Evolutionary conservation across 495 filamentous ascomycete genomes (phyloP).

Genomic region (Cercophora samala): DNA sequence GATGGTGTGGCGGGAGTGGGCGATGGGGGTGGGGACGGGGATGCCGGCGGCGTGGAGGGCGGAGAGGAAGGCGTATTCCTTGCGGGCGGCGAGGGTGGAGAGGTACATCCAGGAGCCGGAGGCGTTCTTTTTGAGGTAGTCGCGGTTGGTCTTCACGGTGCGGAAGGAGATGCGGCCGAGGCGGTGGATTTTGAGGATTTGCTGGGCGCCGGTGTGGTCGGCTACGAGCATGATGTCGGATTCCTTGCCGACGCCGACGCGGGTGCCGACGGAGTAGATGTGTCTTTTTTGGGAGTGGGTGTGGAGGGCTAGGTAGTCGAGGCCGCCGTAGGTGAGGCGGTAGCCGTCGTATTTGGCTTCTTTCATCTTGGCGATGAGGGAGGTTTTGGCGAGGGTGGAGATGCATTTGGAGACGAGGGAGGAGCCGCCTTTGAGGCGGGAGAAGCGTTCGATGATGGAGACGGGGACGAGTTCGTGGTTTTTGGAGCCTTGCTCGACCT

Average conservation of each 20-base stretch:
- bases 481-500: constrained; percentile 90
- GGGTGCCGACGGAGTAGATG: constrained; percentile 89
- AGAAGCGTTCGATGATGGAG: constrained; percentile 76
- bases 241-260: constrained; percentile 96
- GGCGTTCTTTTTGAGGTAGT: constrained; percentile 79
- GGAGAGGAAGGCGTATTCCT: constrained; percentile 91
- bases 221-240: constrained; percentile 93
- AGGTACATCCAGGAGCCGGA: constrained; percentile 93
- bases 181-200: constrained; percentile 84
- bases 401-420: constrained; percentile 80
- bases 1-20: constrained; percentile 87
- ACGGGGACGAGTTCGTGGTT: constrained; percentile 98
- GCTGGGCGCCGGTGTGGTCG: constrained; percentile 58
- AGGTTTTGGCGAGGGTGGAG: constrained; percentile 85
- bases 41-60: constrained; percentile 79
- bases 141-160: constrained; percentile 88
- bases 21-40: constrained; percentile 79
- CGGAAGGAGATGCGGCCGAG: constrained; percentile 96
- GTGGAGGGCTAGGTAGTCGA: constrained; percentile 94
- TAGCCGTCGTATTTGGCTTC: constrained; percentile 98
- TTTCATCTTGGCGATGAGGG: constrained; percentile 86
- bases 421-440: constrained; percentile 74
- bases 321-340: constrained; percentile 90
- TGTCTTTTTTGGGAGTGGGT: constrained; percentile 71
- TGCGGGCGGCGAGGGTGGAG: constrained; percentile 82